Evolutionary conservation across 2,329 filamentous ascomycete species (phyloP), one percentile per base, ranked within the genome.

Genomic region (Ceratocystiopsis minuta): DNA sequence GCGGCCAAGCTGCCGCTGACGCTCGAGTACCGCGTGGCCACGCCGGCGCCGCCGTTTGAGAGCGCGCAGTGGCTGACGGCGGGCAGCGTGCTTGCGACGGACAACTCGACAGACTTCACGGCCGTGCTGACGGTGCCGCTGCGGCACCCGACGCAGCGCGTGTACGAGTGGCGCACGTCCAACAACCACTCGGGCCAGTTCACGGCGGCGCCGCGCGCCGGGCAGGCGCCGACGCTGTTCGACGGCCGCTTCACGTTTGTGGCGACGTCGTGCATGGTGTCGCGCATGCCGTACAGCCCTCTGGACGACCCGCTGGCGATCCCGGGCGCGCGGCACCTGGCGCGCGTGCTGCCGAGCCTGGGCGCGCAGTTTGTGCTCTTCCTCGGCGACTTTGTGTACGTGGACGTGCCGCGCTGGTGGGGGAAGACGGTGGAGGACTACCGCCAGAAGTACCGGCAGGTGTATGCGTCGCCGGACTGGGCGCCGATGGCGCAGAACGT

Each of bases 401-500:
- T 84, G 33, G 90, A 98, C 53, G 88, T 96, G 0, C 88, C 88
- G 0, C 69, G 75, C 38, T 75, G 80, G 11, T 80, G 87, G 55
- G 86, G 85, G 12, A 75, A 70, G 35, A 69, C 74, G 0, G 63
- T 68, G 1, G 76, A 83, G 42, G 76, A 86, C 52, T 98, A 95
- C 57, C 75, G 87, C 39, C 75, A 84, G 54, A 86, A 95, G 55
- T 98, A 98, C 55, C 78, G 88, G 16, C 85, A 92, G 52, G 78
- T 95, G n/a, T 98, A 98, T 54, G 80, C 84, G 0, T 94, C 87
- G 3, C 88, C 88, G 0, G 88, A 94, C 49, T 98, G 90, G 90
- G 66, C 72, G 1, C 64, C 75, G 0, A 76, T 82, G 12, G 75
- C 75, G 1, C 68, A 80, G 50, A 78, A 85, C 43, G 65, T 96